Base-by-base conservation (phyloP, 371 early-diverging fungal species). In the Mucor racemosus region DNA sequence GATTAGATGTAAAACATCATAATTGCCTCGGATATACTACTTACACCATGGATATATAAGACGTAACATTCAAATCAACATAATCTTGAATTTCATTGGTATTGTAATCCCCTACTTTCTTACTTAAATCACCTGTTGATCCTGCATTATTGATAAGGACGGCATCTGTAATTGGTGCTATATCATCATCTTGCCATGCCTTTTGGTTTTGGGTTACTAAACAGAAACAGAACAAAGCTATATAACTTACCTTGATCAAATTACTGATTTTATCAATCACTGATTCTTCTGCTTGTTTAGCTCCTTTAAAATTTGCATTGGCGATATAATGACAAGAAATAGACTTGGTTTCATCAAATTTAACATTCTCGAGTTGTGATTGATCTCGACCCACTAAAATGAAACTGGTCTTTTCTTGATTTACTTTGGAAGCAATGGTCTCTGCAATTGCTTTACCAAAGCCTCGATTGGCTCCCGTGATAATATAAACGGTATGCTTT, bases 391-490 rank as follows among this genome's bases (percentile, higher is more conserved):
- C 91, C 3, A 88, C 82, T 3, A 91, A 74, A 1, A 89, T 67
- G 31, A 90, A 57, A 17, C 77, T 77, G 3, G 81, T 75, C 13
- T 61, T 60, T 17, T 67, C 56, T 13, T 44, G 42, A 31, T 66
- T 61, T 17, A 58, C 70, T 57, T 62, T 66, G 63, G 67, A 53
- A 38, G 74, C 79, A 13, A 78, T 64, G 5, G 60, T 71, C 48
- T 61, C 71, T n/a, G 89, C 91, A 64, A 92, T 77, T 26, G 84
- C 80, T 38, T 77, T 80, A 5, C 96, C 96, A 64, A 94, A 94
- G 0, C 94, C 95, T 21, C 91, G 84, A 69, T 89, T 89, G 13
- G 94, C 95, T 21, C 96, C 96, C 15, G 94, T 93, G 65, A 96
- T 82, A 61, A 93, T 76, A 31, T 65, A 72, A 34, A 72, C 40